Base-by-base conservation (phyloP, 1,139 yeast genomes). In the Suhomyces bokatorum region DNA sequence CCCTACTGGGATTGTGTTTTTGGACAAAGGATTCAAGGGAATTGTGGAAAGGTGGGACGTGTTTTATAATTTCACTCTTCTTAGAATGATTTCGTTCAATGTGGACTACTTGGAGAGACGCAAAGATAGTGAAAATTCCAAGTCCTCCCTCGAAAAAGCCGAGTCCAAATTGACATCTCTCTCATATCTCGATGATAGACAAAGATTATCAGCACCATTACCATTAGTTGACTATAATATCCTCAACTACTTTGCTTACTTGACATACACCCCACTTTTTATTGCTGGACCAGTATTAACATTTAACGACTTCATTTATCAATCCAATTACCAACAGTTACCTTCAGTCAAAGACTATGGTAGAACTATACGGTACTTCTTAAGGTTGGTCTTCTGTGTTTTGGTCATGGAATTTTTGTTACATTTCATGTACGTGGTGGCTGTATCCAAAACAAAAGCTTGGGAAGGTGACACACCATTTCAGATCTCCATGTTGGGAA, bases 231-330 rank as follows among this genome's bases (percentile, higher is more conserved):
- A 84, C 41, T 95, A 90, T 64, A 75, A 70, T 35, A 55, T 81
- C 28, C 43, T 65, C 44, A 86, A 88, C 60, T 89, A 86, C 60
- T 50, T 90, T 37, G 84, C 96, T 0, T 95, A 89, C 60, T 64
- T 87, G 37, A 70, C 86, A 3, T 95, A 95, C 58, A 80, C 97
- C 0, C 99, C 99, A 5, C 70, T 95, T 42, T 88, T 87, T 66
- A 82, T 95, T 55, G 97, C 96, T 3, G 99, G 99, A 1, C 99
- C 99, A 11, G 82, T 95, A 22, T 59, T 95, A 35, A 87, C 98
- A 0, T 95, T 87, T 70, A 93, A 95, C 64, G 99, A 95, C 60
- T 95, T 83, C 63, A 64, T 87, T 39, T 85, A 85, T 56, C 99
- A 95, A 67, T 69, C 81, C 17, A 67, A 67, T 47, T 71, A 73